phyloP scores from a whole-genome alignment of 768 basidiomycete genomes.

The Mycena rebaudengoi region DNA sequence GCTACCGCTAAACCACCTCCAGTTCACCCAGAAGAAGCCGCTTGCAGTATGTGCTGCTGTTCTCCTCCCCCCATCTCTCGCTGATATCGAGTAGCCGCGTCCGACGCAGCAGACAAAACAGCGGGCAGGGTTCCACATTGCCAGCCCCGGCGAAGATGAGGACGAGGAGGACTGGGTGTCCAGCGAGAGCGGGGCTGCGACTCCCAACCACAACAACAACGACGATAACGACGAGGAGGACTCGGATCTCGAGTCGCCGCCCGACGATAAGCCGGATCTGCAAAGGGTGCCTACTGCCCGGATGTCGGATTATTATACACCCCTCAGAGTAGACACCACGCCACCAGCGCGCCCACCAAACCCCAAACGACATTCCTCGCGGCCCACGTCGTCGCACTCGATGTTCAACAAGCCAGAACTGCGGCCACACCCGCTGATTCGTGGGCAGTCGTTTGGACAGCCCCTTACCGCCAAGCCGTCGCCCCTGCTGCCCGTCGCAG shows the following conservation, averaged over 20 bases:
- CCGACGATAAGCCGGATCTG: conserved; percentile 18
- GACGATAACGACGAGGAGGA: conserved; percentile 53
- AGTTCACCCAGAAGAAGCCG: conserved; percentile 73
- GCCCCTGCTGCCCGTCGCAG: conserved; percentile 68
- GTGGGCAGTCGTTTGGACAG: conserved; percentile 72
- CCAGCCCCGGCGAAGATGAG: conserved; percentile 53
- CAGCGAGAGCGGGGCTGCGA: conserved; percentile 78
- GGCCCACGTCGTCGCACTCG: conserved; percentile 29
- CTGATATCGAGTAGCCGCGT: conserved; percentile 33
- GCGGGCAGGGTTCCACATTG: conserved; percentile 61
- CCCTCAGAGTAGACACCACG: background rate
- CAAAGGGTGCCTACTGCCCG: conserved; percentile 48
- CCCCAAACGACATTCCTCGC: conserved; percentile 30
- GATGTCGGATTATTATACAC: conserved; percentile 39
- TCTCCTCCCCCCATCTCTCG: background rate
- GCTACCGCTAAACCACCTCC: conserved; percentile 65
- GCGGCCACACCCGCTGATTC: conserved; percentile 81
- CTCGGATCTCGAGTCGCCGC: conserved; percentile 39
- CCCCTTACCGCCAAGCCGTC: conserved; percentile 56
- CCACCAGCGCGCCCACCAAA: background rate
- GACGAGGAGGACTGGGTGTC: conserved; percentile 69
- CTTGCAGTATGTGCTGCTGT: conserved; percentile 22
- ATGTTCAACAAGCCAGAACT: conserved; percentile 37
- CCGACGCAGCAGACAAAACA: conserved; percentile 37
- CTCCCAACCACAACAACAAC: conserved; percentile 54